These are phyloP conservation scores for Lipomyces spencermartinsiae DNA, from an alignment of 805 yeast genomes.

Conservation along the genomic window DNA sequence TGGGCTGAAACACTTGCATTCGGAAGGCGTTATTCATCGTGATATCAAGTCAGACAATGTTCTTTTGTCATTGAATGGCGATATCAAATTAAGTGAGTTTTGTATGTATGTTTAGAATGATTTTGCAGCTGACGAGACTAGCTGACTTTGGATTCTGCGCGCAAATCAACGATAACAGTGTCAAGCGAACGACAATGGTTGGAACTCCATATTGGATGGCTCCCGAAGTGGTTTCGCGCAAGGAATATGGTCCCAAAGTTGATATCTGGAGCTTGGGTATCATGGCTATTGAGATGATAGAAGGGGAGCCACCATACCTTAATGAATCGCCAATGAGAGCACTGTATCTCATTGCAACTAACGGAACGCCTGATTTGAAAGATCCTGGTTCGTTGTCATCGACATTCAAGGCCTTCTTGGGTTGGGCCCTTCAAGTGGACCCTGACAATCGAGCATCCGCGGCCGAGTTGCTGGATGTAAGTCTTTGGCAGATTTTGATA, in stretches of 20 bases:
- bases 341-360: slow-evolving; percentile 89
- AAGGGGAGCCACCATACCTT: slow-evolving; percentile 97
- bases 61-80: slow-evolving; percentile 79
- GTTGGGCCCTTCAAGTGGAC: slow-evolving; percentile 80
- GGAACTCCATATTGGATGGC: slow-evolving; percentile 99
- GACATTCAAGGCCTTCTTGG: slow-evolving; percentile 70
- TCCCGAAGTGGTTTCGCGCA: slow-evolving; percentile 94
- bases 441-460: slow-evolving; percentile 83
- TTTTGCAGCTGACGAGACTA: not conserved
- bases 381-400: slow-evolving; percentile 81
- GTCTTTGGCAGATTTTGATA: slow-evolving; percentile 47
- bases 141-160: slow-evolving; percentile 97
- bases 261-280: slow-evolving; percentile 98
- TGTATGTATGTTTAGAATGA: not conserved
- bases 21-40: slow-evolving; percentile 91
- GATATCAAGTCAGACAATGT: slow-evolving; percentile 97
- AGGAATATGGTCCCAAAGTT: slow-evolving; percentile 95
- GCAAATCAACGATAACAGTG: slow-evolving; percentile 77
- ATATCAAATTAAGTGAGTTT: slow-evolving; percentile 71
- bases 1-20: slow-evolving; percentile 87
- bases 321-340: slow-evolving; percentile 96
- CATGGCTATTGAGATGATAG: slow-evolving; percentile 98
- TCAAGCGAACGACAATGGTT: slow-evolving; percentile 96
- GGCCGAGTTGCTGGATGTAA: slow-evolving; percentile 66
- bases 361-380: slow-evolving; percentile 93